Percentiles rank a stretch among this genome's conserved stretches.
phyloP scores from a whole-genome alignment of 495 filamentous ascomycete species.

The Aspergillus bertholletiae region DNA sequence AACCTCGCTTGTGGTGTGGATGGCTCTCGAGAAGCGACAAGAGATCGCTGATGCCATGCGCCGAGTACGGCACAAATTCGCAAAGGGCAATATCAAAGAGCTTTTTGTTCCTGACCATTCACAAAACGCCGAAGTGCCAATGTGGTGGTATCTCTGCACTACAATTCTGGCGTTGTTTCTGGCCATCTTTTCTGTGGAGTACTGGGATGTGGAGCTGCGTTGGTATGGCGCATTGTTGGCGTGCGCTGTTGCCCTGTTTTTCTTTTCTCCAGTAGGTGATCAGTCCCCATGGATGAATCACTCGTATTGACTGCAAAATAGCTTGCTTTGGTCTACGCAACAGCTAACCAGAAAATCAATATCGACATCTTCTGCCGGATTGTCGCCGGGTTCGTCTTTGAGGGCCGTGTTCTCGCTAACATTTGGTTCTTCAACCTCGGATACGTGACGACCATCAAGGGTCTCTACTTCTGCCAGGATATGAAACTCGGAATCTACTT shows the following conservation, averaged over 20 bases:
- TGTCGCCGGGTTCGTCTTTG: constrained; percentile 73
- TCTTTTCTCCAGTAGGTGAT: constrained; percentile 22
- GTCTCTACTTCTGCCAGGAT: constrained; percentile 82
- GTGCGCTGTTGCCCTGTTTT: constrained; percentile 64
- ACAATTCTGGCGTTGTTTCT: constrained; percentile 68
- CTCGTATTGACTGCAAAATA: constrained; percentile 47
- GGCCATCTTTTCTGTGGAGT: constrained; percentile 76
- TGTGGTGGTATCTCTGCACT: constrained; percentile 71
- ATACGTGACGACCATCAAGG: constrained; percentile 77
- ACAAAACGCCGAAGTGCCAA: constrained; percentile 66
- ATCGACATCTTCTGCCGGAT: constrained; percentile 77
- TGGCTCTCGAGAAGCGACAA: constrained; percentile 44
- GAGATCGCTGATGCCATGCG: constrained; percentile 17
- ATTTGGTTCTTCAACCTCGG: constrained; percentile 72
- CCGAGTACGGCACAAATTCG: constrained; percentile 9
- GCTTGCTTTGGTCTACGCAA: constrained; percentile 81
- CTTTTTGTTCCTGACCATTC: constrained; percentile 40
- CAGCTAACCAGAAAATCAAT: constrained; percentile 77
- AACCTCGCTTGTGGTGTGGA: constrained; percentile 64
- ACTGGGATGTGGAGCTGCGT: constrained; percentile 70
- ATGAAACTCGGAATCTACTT: constrained; percentile 86
- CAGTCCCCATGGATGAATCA: neutral
- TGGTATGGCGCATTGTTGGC: constrained; percentile 66
- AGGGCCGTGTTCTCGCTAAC: constrained; percentile 83
- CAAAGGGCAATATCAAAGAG: constrained; percentile 35